Base-by-base conservation (phyloP, 2,329 filamentous ascomycete genomes). In the Cercospora berteroae region DNA sequence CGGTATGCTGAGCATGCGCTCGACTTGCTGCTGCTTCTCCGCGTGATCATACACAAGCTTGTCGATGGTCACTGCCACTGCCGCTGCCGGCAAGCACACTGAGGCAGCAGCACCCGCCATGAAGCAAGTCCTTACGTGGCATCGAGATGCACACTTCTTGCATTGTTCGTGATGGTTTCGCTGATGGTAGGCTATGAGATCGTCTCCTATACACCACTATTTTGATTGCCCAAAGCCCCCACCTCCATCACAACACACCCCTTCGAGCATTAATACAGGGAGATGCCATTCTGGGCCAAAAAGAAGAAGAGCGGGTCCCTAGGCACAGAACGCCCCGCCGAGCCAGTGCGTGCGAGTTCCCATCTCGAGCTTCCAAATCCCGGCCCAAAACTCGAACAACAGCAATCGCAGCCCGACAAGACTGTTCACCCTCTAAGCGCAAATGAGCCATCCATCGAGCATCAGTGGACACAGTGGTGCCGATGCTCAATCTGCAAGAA, bases 371-470 rank as follows among this genome's bases (percentile, higher is more conserved):
- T 57, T 57, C 52, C 52, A 5, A 33, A 12, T 27, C 52, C 52
- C 2, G 52, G 52, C 52, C 52, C 52, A 10, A 57, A 57, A 10
- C 25, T 57, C 13, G 20, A 57, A 20, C 20, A 13, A 33, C 52
- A 57, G 29, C 29, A 1, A 18, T 25, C 52, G 16, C 52, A 57
- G 23, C 52, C 52, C 23, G 52, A 57, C 23, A 23, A 25, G 16
- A 57, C 25, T 33, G 52, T 57, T 29, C 42, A 63, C 20, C 44
- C 44, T 8, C 60, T 63, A 18, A 31, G 33, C 29, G 44, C 60
- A 52, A 63, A 63, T 63, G 60, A 52, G n/a, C 60, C 60, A 13
- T 44, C 60, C 25, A 23, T 23, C 16, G 27, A 36, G 18, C 60
- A 63, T n/a, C 60, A 63, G 23, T 63, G 60, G 60, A 31, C 25